Evolutionary conservation across 208 protist species (phyloP).

Genomic region (Leishmania mexicana): DNA sequence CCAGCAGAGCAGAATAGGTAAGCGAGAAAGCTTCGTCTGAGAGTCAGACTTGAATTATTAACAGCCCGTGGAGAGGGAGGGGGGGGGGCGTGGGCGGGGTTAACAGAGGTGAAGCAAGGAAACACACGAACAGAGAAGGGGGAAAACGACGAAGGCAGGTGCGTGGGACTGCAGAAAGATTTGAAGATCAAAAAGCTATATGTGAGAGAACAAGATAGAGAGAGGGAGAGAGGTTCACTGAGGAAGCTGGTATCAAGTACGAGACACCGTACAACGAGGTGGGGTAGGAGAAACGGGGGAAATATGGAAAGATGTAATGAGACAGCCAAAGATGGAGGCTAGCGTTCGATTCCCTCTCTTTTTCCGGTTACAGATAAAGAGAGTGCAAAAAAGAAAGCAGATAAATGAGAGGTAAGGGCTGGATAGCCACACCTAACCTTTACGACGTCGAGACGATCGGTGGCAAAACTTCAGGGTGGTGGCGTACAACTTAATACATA

Average conservation of each 20-base stretch:
- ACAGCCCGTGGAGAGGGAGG: not conserved
- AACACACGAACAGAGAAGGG: not conserved
- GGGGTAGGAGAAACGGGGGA: not conserved
- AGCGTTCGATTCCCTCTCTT: no score
- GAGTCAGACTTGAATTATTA: not conserved
- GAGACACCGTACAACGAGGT: not conserved
- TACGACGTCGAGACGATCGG: not conserved
- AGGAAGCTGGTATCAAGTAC: not conserved
- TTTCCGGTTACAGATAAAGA: not conserved
- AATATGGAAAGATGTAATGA: not conserved
- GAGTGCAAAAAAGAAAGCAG: not conserved
- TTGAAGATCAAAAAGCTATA: no score
- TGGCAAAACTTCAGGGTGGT: not conserved
- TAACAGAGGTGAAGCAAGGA: not conserved
- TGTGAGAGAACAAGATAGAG: not conserved
- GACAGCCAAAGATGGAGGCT: not conserved
- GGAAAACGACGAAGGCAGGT: not conserved
- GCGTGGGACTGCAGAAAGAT: not conserved
- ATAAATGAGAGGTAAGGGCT: no score
- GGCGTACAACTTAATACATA: not conserved
- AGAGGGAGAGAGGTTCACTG: not conserved
- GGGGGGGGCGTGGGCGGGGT: no score
- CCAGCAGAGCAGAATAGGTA: not conserved
- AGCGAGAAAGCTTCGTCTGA: not conserved
- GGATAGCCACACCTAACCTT: not conserved